These are phyloP conservation scores for Pseudodiploospora longispora DNA, from an alignment of 2,329 filamentous ascomycete genomes.

Conservation along the genomic window DNA sequence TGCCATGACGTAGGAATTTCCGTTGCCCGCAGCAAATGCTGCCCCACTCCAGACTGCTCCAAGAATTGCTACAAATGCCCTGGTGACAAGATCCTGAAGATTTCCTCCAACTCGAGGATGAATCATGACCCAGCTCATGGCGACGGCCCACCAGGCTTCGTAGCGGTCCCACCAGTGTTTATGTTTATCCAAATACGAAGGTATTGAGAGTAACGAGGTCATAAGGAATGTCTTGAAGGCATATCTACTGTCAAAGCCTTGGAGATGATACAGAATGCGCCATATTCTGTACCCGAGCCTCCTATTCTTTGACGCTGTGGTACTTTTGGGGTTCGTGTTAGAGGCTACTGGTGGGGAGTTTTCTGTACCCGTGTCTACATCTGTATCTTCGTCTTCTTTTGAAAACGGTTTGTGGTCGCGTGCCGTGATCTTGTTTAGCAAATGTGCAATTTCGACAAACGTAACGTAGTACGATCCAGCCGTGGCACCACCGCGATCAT, in stretches of 20 bases:
- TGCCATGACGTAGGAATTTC: slow-evolving; percentile 47
- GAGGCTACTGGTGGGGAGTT: slow-evolving; percentile 14
- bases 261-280: slow-evolving; percentile 41
- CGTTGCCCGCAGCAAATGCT: slow-evolving; percentile 40
- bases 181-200: slow-evolving; percentile 40
- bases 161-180: slow-evolving; percentile 46
- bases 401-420: slow-evolving; percentile 26
- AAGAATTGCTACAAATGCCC: slow-evolving; percentile 39
- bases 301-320: slow-evolving; percentile 25
- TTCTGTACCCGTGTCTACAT: slow-evolving; percentile 1
- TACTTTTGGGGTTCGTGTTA: slow-evolving; percentile 26
- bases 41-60: slow-evolving; percentile 49
- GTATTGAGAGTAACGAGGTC: slow-evolving; percentile 43
- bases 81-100: slow-evolving; percentile 46
- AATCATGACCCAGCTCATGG: slow-evolving; percentile 48
- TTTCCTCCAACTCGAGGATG: slow-evolving; percentile 46
- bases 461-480: slow-evolving; percentile 41
- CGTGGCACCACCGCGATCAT: slow-evolving; percentile 50
- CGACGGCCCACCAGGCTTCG: slow-evolving; percentile 51
- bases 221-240: slow-evolving; percentile 48
- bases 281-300: slow-evolving; percentile 40
- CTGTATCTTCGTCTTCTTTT: slow-evolving; percentile 14
- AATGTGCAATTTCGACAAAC: slow-evolving; percentile 33
- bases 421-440: slow-evolving; percentile 36
- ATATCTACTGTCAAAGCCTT: slow-evolving; percentile 51